These are phyloP conservation scores for Puccinellia tenuiflora DNA, from an alignment of 176 grass and related monocot genomes.

Conservation along the genomic window DNA sequence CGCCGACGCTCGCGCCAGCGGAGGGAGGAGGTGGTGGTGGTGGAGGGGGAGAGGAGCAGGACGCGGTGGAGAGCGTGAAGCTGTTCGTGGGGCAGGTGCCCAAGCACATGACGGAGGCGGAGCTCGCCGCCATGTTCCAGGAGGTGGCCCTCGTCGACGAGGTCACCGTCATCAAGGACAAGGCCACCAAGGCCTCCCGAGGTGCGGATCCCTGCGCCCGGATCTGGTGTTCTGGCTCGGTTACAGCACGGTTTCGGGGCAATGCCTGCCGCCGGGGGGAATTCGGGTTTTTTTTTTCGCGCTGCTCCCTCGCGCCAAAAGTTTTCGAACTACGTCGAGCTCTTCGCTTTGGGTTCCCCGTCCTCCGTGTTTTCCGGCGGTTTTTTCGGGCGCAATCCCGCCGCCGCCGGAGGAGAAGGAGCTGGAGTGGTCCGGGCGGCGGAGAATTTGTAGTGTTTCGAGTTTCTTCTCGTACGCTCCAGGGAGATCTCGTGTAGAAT, in stretches of 20 bases:
- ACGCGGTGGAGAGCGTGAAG: slow-evolving; percentile 67
- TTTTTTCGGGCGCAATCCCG: background rate
- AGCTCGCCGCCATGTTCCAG: slow-evolving; percentile 74
- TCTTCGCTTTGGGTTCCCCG: background rate
- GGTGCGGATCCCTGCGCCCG: slow-evolving; percentile 46
- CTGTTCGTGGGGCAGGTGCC: slow-evolving; percentile 84
- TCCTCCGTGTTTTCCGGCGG: background rate
- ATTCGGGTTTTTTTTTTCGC: background rate
- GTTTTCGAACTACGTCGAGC: background rate
- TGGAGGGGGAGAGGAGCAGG: background rate
- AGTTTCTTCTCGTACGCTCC: background rate
- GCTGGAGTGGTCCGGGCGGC: background rate
- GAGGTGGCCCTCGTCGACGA: slow-evolving; percentile 84
- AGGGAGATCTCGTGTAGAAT: slow-evolving; percentile 26
- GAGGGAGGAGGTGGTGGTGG: background rate
- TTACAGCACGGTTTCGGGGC: background rate
- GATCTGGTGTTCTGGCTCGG: slow-evolving; percentile 8
- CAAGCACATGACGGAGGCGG: slow-evolving; percentile 64
- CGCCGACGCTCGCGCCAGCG: background rate
- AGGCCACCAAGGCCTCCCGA: slow-evolving; percentile 85
- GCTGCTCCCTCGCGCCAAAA: background rate
- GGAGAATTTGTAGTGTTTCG: background rate
- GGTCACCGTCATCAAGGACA: slow-evolving; percentile 97
- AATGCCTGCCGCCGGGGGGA: slow-evolving; percentile 10
- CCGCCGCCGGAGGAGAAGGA: background rate